phyloP scores from a whole-genome alignment of 768 basidiomycete genomes.

The Russula olivacea region DNA sequence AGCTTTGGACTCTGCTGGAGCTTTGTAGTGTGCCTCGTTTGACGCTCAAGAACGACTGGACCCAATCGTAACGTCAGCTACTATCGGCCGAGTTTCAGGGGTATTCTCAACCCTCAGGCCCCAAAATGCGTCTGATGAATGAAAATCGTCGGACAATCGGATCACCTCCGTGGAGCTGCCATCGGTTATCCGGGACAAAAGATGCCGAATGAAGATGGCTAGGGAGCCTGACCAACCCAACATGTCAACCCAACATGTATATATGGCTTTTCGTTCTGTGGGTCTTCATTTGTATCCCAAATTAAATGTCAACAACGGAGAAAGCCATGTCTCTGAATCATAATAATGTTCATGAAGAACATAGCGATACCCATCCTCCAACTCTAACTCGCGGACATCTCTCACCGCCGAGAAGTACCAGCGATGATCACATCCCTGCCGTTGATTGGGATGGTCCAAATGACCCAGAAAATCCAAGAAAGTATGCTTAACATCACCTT shows the following conservation, averaged over 20 bases:
- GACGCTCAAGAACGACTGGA: not conserved
- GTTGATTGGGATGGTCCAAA: conserved; percentile 23
- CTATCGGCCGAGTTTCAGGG: not conserved
- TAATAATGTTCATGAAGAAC: not conserved
- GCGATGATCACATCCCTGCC: not conserved
- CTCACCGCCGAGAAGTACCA: not conserved
- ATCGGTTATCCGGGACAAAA: not conserved
- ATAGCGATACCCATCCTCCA: not conserved
- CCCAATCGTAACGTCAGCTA: not conserved
- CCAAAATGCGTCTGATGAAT: no score
- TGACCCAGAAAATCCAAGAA: conserved; percentile 21
- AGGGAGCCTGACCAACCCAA: no score
- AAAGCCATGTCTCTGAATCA: not conserved
- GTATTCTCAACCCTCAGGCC: not conserved
- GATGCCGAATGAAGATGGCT: not conserved
- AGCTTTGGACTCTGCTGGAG: not conserved
- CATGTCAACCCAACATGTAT: no score
- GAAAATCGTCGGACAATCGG: not conserved
- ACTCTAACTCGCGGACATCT: not conserved
- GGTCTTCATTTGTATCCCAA: no score
- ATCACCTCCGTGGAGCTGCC: not conserved
- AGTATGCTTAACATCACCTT: not conserved
- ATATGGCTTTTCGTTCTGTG: no score
- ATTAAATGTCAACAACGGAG: not conserved
- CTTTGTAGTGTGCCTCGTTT: not conserved